These are phyloP conservation scores for Phyllosticta paracitricarpa DNA, from an alignment of 2,329 filamentous ascomycete genomes.

Conservation along the genomic window DNA sequence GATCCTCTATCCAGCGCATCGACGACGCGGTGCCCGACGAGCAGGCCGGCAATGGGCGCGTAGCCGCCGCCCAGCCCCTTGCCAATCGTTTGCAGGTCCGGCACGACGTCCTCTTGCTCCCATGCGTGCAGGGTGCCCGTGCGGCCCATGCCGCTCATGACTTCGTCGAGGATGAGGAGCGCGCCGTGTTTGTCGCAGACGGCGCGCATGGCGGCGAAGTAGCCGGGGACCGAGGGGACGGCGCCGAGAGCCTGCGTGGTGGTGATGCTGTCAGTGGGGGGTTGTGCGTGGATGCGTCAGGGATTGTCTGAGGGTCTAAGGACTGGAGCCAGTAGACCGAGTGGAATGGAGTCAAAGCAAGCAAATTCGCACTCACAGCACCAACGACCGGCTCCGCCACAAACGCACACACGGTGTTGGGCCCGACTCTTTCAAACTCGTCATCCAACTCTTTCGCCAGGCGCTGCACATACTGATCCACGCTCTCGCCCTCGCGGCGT, in stretches of 20 bases:
- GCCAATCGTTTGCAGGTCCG: constrained; percentile 57
- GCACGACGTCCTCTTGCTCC: constrained; percentile 47
- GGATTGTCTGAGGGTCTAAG: neutral
- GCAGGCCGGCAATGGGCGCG: constrained; percentile 49
- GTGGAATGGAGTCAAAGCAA: no score
- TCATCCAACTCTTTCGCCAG: constrained; percentile 56
- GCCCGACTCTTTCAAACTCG: constrained; percentile 55
- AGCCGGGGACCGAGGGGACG: constrained; percentile 55
- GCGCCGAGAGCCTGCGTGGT: constrained; percentile 53
- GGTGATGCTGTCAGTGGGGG: no score
- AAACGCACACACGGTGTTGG: constrained; percentile 59
- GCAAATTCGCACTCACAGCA: constrained; percentile 40
- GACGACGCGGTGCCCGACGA: constrained; percentile 45
- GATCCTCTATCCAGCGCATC: constrained; percentile 35
- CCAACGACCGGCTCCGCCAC: constrained; percentile 65
- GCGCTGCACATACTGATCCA: constrained; percentile 49
- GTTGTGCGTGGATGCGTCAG: neutral
- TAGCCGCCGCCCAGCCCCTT: constrained; percentile 59
- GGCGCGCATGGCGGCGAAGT: constrained; percentile 56
- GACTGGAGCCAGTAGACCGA: neutral
- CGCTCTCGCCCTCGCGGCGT: constrained; percentile 41
- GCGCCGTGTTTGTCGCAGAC: constrained; percentile 63
- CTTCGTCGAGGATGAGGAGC: constrained; percentile 68
- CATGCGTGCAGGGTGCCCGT: constrained; percentile 52
- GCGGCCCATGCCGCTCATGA: constrained; percentile 60